phyloP scores from a whole-genome alignment of 2,329 filamentous ascomycete species.

The Colletotrichum karsti region DNA sequence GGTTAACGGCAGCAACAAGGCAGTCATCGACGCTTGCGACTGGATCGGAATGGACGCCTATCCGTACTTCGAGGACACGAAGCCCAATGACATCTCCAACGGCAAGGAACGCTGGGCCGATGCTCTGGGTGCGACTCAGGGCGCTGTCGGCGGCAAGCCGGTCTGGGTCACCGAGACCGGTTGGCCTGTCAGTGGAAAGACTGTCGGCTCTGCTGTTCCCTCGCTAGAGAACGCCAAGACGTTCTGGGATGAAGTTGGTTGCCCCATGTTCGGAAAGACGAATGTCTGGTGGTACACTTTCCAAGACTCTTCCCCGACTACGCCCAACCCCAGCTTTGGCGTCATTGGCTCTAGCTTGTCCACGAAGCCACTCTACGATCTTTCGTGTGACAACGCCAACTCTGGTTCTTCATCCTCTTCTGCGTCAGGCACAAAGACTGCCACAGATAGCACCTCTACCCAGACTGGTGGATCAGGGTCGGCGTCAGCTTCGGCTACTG shows the following conservation, averaged over 20 bases:
- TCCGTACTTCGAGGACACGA: slow-evolving; percentile 81
- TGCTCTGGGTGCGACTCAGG: slow-evolving; percentile 68
- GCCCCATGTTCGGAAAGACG: slow-evolving; percentile 70
- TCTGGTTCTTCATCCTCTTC: slow-evolving; percentile 15
- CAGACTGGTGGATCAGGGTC: slow-evolving; percentile 17
- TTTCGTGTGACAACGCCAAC: slow-evolving; percentile 59
- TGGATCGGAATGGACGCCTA: slow-evolving; percentile 88
- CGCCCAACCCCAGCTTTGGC: slow-evolving; percentile 76
- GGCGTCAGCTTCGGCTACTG: slow-evolving; percentile 17
- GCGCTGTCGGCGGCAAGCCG: slow-evolving; percentile 70
- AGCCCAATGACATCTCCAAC: slow-evolving; percentile 71
- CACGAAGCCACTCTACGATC: slow-evolving; percentile 68
- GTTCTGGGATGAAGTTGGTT: slow-evolving; percentile 86
- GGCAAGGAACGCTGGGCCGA: slow-evolving; percentile 74
- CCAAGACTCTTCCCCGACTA: slow-evolving; percentile 68
- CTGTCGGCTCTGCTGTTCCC: slow-evolving; percentile 69
- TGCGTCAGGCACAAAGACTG: slow-evolving; percentile 32
- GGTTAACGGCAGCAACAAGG: slow-evolving; percentile 76
- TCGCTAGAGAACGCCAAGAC: slow-evolving; percentile 73
- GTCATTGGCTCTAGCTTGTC: slow-evolving; percentile 65
- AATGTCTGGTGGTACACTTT: slow-evolving; percentile 84
- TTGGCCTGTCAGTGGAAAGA: slow-evolving; percentile 79
- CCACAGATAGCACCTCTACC: slow-evolving; percentile 24
- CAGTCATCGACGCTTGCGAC: slow-evolving; percentile 75
- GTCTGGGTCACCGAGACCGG: slow-evolving; percentile 92